Evolutionary conservation across 2,329 filamentous ascomycete species (phyloP).

Genomic region (Penicillium sp.): DNA sequence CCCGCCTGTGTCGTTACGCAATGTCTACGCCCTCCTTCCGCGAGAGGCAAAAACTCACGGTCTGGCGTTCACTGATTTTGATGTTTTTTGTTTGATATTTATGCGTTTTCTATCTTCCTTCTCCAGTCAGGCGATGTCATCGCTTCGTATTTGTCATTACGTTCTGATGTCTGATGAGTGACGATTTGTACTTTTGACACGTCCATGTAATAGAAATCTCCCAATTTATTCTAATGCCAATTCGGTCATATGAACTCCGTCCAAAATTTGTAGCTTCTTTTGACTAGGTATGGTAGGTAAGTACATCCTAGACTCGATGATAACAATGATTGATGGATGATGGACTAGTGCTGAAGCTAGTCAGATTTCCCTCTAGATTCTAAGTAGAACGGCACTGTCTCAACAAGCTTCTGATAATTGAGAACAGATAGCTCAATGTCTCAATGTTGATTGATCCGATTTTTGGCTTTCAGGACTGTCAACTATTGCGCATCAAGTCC

Average conservation of each 20-base stretch:
- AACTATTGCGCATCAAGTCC: too few relatives aligned
- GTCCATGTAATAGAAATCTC: constrained; percentile 19
- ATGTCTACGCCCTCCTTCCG: constrained; percentile 1
- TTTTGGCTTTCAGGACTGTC: too few relatives aligned
- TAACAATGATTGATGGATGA: too few relatives aligned
- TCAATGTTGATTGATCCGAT: too few relatives aligned
- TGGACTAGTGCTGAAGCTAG: too few relatives aligned
- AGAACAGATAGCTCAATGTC: too few relatives aligned
- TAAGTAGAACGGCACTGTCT: too few relatives aligned
- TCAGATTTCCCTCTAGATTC: too few relatives aligned
- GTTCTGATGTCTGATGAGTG: constrained; percentile 27
- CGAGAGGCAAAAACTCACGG: background rate
- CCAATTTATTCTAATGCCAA: background rate
- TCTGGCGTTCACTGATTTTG: constrained; percentile 8
- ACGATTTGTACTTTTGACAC: constrained; percentile 23
- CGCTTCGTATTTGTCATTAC: constrained; percentile 21
- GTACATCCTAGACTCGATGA: too few relatives aligned
- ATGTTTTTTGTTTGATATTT: constrained; percentile 8
- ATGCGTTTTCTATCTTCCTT: background rate
- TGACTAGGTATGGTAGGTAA: background rate
- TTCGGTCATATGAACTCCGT: background rate
- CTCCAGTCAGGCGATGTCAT: constrained; percentile 10
- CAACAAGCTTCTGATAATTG: too few relatives aligned
- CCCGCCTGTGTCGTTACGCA: background rate
- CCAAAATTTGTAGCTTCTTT: background rate